A percentile compares a stretch with the other conserved stretches of the same genome.
Evolutionary conservation across 495 filamentous ascomycete species (phyloP).

Genomic region (Penicillium diatomitis): DNA sequence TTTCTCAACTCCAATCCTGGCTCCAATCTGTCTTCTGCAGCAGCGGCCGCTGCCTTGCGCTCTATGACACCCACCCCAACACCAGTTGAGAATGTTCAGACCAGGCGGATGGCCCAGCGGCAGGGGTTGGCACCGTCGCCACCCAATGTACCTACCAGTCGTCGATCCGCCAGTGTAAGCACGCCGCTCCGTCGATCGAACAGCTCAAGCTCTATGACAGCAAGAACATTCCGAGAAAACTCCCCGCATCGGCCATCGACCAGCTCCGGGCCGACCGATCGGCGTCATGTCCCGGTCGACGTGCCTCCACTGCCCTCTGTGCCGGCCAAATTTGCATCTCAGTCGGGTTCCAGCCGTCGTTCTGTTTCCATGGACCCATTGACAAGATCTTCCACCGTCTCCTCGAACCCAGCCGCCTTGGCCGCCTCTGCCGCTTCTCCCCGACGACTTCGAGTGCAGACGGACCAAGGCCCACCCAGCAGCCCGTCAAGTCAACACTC

Average conservation of each 20-base stretch:
- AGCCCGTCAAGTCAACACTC: conserved; percentile 10
- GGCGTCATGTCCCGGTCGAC: conserved; percentile 16
- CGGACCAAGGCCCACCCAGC: conserved; percentile 29
- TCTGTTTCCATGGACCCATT: conserved; percentile 47
- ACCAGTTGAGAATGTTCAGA: conserved; percentile 70
- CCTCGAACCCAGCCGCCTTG: too few relatives aligned
- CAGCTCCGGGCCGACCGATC: conserved; percentile 21
- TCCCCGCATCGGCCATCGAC: conserved; percentile 48
- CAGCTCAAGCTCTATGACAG: conserved; percentile 76
- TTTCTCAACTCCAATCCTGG: conserved; percentile 61
- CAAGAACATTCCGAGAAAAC: conserved; percentile 69
- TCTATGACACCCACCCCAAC: conserved; percentile 68
- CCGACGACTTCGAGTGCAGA: conserved; percentile 25
- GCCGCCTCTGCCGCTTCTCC: conserved; percentile 30
- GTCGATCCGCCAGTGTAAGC: conserved; percentile 28
- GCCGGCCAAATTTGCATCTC: conserved; percentile 40
- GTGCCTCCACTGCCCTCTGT: conserved; percentile 69
- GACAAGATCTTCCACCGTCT: conserved; percentile 25
- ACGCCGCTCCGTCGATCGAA: conserved; percentile 48
- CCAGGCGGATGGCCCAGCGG: conserved; percentile 72
- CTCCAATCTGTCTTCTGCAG: conserved; percentile 65
- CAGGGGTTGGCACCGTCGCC: conserved; percentile 61
- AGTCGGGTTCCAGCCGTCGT: conserved; percentile 29
- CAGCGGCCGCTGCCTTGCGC: conserved; percentile 74
- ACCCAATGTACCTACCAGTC: conserved; percentile 36